Conservation (phyloP, 441 rosid genomes). For the Mallotus repandus region DNA sequence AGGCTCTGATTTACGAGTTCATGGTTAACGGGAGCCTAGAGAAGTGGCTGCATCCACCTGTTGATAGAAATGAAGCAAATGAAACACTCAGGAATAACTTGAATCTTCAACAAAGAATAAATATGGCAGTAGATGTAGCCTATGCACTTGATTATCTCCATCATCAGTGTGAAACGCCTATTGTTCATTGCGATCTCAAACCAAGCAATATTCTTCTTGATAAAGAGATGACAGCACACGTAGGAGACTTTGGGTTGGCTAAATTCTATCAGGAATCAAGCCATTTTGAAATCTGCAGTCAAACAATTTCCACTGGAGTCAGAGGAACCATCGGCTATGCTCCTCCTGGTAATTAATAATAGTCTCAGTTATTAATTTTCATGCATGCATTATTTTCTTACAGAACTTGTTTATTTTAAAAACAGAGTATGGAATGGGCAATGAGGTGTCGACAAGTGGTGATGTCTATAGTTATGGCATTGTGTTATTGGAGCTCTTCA, state of each 20-base stretch:
- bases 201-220: slow-evolving; percentile 12
- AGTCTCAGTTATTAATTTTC: too few species aligned
- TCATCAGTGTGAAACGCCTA: neutral
- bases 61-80: neutral
- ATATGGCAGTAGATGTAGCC: slow-evolving; percentile 3
- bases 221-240: slow-evolving; percentile 6
- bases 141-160: slow-evolving; percentile 8
- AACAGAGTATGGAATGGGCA: slow-evolving; percentile 12
- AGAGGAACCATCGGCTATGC: slow-evolving; percentile 7
- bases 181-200: slow-evolving; percentile 8
- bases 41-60: slow-evolving; percentile 1
- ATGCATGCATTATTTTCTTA: too few species aligned
- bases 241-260: slow-evolving; percentile 10
- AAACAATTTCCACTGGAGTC: slow-evolving; percentile 1
- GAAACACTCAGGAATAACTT: neutral
- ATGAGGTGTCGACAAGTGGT: slow-evolving; percentile 7
- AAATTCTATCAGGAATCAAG: neutral
- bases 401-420: neutral
- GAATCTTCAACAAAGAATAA: neutral
- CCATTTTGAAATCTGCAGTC: neutral
- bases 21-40: slow-evolving; percentile 11
- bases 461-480: slow-evolving; percentile 13
- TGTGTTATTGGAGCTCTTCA: neutral
- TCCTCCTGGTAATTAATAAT: neutral
- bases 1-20: slow-evolving; percentile 13